Base-by-base conservation (phyloP, 441 rosid species). In the Omphalea diandra region DNA sequence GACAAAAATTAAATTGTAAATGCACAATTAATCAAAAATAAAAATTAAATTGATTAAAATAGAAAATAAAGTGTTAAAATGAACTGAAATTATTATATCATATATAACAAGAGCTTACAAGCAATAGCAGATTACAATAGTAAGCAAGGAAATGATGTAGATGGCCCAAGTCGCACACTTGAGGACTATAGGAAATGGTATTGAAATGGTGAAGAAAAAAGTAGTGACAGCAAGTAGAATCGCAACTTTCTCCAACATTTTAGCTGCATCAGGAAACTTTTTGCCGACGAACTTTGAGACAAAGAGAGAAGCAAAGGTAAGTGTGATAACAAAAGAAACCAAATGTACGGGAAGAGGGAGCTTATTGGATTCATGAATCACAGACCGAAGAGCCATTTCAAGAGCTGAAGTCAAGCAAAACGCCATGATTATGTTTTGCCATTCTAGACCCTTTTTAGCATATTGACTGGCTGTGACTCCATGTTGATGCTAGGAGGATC, bases 161-260 rank as follows among this genome's bases (percentile, higher is more conserved):
- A 47, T 47, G 24, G 9, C 22, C 7, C 53, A 2, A 15, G 24
- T 17, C 14, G 53, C 53, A 47, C 22, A 47, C 53, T 47, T 47
- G 53, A 47, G 17, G 5, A 47, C 17, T 18, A 18, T 0, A 7
- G 53, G 24, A 18, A 47, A 1, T 4, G 53, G 9, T 4, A 47
- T 47, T 47, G 53, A 47, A n/a, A 47, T n/a, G 53, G 20, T 47
- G 24, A 47, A 47, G 53, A 47, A 47, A 47, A 47, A 47, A n/a
- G 53, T 17, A 18, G 53, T 47, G 7, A 47, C 53, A 2, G 53
- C 53, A 15, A 47, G 53, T 18, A 47, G 2, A 3, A 15, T n/a
- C 4, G 53, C n/a, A 0, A 18, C 53, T 47, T 47, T 47, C 53
- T 47, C 53, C 4, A 47, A 9, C 5, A 47, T 20, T 0, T 20